Percentiles rank a stretch among this genome's conserved stretches.
Evolutionary conservation across 192 early-diverging fungal genomes (phyloP).

Genomic region (Entophlyctis helioformis): DNA sequence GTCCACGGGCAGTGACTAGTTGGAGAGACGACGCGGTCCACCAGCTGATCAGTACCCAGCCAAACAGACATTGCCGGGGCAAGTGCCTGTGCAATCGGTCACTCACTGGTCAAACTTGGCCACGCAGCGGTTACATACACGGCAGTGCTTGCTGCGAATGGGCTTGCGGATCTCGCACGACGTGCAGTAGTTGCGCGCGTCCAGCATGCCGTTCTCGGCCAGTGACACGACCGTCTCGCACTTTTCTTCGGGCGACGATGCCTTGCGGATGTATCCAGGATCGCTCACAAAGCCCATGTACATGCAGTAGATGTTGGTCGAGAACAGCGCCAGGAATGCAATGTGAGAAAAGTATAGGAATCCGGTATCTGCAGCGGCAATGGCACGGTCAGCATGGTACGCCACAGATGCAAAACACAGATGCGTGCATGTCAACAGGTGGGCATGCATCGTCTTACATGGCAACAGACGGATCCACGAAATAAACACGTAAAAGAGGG

Average conservation of each 20-base stretch:
- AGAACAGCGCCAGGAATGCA: constrained; percentile 50
- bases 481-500: constrained; percentile 56
- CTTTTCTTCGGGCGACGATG: constrained; percentile 21
- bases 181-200: constrained; percentile 71
- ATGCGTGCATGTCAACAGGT: no score
- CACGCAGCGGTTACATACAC: constrained; percentile 85
- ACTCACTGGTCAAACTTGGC: constrained; percentile 82
- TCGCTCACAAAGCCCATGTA: constrained; percentile 59
- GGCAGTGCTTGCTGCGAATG: constrained; percentile 88
- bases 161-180: constrained; percentile 59
- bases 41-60: no score
- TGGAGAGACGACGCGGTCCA: background rate
- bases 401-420: no score
- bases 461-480: constrained; percentile 62
- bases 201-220: constrained; percentile 54
- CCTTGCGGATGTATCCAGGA: constrained; percentile 68
- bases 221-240: constrained; percentile 46
- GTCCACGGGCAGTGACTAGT: constrained; percentile 91
- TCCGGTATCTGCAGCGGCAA: constrained; percentile 57
- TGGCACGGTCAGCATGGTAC: no score
- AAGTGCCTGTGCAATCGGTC: no score
- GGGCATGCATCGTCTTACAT: constrained; percentile 22
- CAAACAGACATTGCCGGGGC: background rate
- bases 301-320: constrained; percentile 57
- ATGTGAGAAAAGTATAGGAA: constrained; percentile 50